Conservation (phyloP, 805 yeast genomes). For the Starmerella bombicola region DNA sequence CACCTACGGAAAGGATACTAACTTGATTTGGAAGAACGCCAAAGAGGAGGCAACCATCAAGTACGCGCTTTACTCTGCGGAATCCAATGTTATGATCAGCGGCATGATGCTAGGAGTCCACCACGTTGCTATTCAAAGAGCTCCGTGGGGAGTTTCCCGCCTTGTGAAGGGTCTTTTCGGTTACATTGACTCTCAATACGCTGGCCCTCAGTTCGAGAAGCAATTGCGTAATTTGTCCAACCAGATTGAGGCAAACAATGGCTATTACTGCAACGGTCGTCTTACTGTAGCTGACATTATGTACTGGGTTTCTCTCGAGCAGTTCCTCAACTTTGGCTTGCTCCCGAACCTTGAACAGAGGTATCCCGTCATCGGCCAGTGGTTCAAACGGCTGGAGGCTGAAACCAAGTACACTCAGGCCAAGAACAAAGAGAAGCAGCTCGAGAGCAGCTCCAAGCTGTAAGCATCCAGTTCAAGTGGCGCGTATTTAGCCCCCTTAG, state of each 20-base stretch:
- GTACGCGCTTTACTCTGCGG: slow-evolving; percentile 46
- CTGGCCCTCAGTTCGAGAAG: slow-evolving; percentile 36
- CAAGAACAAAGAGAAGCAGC: slow-evolving; percentile 9
- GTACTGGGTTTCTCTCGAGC: slow-evolving; percentile 15
- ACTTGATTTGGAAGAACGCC: slow-evolving; percentile 31
- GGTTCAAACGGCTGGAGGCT: slow-evolving; percentile 13
- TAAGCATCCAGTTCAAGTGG: no score
- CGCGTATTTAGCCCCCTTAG: no score
- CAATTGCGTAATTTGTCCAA: slow-evolving; percentile 35
- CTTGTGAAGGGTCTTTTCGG: slow-evolving; percentile 35
- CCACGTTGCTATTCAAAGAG: slow-evolving; percentile 25
- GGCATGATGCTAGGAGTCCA: slow-evolving; percentile 32
- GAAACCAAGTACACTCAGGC: slow-evolving; percentile 10
- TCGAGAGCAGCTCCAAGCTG: no score
- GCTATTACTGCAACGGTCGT: slow-evolving; percentile 50
- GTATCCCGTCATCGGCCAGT: slow-evolving; percentile 18
- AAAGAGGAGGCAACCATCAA: slow-evolving; percentile 36
- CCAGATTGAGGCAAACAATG: slow-evolving; percentile 34
- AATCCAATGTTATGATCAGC: slow-evolving; percentile 47
- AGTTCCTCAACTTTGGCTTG: slow-evolving; percentile 5
- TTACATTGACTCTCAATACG: slow-evolving; percentile 39
- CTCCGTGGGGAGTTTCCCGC: slow-evolving; percentile 18
- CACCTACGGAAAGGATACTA: slow-evolving; percentile 37
- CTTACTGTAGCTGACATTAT: slow-evolving; percentile 52
- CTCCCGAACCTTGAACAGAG: slow-evolving; percentile 3